A percentile compares a stretch with the other conserved stretches of the same genome.
These are phyloP conservation scores for Ustilago tritici DNA, from an alignment of 1,284 basidiomycete genomes.

Conservation along the genomic window DNA sequence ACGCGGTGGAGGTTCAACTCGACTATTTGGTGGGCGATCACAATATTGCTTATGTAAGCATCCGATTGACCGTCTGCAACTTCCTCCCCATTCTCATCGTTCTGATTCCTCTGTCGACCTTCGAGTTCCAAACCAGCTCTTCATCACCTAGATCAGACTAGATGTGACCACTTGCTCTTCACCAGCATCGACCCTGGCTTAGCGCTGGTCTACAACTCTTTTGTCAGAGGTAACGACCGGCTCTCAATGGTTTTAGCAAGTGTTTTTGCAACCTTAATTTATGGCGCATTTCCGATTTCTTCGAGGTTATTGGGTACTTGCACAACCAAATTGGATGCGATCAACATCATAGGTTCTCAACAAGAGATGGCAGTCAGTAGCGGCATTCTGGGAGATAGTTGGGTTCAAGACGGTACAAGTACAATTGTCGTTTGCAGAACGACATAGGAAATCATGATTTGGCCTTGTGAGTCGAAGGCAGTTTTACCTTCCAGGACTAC, in stretches of 20 bases:
- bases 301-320: too few species aligned
- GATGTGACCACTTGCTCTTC: not conserved
- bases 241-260: not conserved
- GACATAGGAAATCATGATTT: not conserved
- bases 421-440: not conserved
- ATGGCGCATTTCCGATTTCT: not conserved
- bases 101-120: not conserved
- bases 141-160: not conserved
- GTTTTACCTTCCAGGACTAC: slow-evolving; percentile 38
- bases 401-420: slow-evolving; percentile 5
- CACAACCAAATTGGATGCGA: too few species aligned
- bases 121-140: not conserved
- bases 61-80: too few species aligned
- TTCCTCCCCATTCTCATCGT: not conserved
- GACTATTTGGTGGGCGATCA: slow-evolving; percentile 27
- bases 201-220: not conserved
- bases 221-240: not conserved
- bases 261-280: slow-evolving; percentile 5
- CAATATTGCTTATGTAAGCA: slow-evolving; percentile 42
- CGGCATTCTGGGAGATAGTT: not conserved
- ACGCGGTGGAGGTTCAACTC: slow-evolving; percentile 46
- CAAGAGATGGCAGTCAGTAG: not conserved
- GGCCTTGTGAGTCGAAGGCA: not conserved
- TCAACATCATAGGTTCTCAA: not conserved
- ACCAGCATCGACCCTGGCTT: not conserved